Conservation (phyloP, 208 protist species). For the Leishmania martiniquensis region DNA sequence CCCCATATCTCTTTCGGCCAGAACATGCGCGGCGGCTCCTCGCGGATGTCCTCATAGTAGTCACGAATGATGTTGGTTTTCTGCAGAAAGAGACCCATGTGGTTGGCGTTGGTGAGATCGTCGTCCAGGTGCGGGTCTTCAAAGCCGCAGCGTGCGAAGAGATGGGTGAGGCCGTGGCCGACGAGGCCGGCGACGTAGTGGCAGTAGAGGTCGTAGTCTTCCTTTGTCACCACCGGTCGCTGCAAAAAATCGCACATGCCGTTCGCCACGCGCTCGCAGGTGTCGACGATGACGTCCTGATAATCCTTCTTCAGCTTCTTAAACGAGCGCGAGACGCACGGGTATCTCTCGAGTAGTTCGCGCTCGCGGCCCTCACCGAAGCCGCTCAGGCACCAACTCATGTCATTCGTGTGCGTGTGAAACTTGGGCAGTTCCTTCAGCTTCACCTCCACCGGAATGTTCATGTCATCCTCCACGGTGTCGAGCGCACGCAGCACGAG, state of each 20-base stretch:
- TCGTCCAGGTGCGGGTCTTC: slow-evolving; percentile 71
- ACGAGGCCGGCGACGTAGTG: slow-evolving; percentile 98
- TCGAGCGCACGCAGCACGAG: slow-evolving; percentile 95
- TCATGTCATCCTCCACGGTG: slow-evolving; percentile 96
- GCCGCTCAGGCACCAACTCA: slow-evolving; percentile 51
- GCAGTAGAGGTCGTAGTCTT: slow-evolving; percentile 96
- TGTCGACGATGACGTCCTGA: slow-evolving; percentile 93
- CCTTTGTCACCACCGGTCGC: slow-evolving; percentile 76
- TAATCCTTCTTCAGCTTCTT: slow-evolving; percentile 65
- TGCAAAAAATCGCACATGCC: slow-evolving; percentile 95
- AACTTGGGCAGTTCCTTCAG: slow-evolving; percentile 74
- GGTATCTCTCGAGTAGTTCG: slow-evolving; percentile 75
- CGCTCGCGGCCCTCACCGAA: slow-evolving; percentile 72
- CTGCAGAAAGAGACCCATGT: slow-evolving; percentile 98
- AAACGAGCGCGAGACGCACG: slow-evolving; percentile 70
- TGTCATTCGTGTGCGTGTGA: slow-evolving; percentile 66
- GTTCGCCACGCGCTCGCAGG: slow-evolving; percentile 91
- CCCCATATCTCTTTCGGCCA: slow-evolving; percentile 94
- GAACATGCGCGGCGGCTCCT: slow-evolving; percentile 92
- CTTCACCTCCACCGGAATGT: slow-evolving; percentile 72
- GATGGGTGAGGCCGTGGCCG: slow-evolving; percentile 93
- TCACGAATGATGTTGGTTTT: slow-evolving; percentile 99
- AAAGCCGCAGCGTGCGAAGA: slow-evolving; percentile 90
- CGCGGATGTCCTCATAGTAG: slow-evolving; percentile 96
- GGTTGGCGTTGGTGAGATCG: slow-evolving; percentile 80